These are phyloP conservation scores for Helotiales sp. DNA, from an alignment of 2,329 filamentous ascomycete species.

Conservation along the genomic window DNA sequence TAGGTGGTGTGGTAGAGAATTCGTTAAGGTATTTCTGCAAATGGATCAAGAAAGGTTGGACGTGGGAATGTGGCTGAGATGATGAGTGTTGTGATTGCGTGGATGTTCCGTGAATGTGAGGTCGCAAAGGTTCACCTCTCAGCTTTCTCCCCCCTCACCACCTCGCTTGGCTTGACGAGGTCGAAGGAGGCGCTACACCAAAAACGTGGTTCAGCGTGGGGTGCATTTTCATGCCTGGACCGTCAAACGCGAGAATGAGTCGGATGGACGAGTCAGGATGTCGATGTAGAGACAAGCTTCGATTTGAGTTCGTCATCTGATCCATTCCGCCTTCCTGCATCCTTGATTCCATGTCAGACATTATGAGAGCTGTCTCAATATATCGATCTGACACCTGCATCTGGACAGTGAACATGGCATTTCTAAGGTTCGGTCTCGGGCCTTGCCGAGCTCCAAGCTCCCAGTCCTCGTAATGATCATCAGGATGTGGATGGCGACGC, in stretches of 20 bases:
- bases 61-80: neutral
- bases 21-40: neutral
- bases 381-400: neutral
- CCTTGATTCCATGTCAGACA: slow-evolving; percentile 1
- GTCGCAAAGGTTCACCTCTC: neutral
- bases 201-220: slow-evolving; percentile 3
- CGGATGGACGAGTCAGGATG: neutral
- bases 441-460: neutral
- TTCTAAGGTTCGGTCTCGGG: neutral
- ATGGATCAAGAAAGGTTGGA: neutral
- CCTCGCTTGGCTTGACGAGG: neutral
- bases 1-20: neutral
- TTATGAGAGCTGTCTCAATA: neutral
- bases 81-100: neutral
- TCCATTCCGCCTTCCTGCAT: neutral
- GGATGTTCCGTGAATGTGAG: neutral
- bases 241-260: neutral
- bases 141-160: neutral
- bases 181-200: neutral
- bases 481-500: neutral
- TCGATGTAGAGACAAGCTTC: neutral
- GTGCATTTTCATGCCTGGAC: neutral
- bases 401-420: neutral
- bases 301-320: slow-evolving; percentile 4
- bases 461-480: neutral